These are phyloP conservation scores for Smallanthus sonchifolius DNA, from an alignment of 129 eudicot genomes.

Conservation along the genomic window DNA sequence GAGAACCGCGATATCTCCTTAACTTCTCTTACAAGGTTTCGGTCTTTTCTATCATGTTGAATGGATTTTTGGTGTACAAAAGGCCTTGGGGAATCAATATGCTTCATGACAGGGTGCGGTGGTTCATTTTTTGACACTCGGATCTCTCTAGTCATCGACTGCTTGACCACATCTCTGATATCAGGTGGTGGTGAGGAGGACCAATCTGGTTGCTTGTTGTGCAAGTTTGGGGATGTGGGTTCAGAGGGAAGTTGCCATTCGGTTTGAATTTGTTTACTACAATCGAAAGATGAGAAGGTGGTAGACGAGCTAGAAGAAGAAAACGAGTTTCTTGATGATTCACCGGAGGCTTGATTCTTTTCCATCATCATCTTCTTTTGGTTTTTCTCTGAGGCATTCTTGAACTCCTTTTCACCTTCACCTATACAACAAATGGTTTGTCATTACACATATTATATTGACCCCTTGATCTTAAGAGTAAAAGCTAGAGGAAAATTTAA, in stretches of 20 bases:
- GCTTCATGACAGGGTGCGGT: slow-evolving; percentile 35
- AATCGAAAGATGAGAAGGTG: slow-evolving; percentile 38
- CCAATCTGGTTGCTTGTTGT: slow-evolving; percentile 23
- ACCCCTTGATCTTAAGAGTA: not conserved
- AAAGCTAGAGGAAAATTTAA: not conserved
- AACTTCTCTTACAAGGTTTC: slow-evolving; percentile 30
- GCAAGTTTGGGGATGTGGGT: slow-evolving; percentile 33
- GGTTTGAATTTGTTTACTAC: slow-evolving; percentile 23
- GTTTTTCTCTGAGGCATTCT: slow-evolving; percentile 29
- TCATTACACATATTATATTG: not conserved
- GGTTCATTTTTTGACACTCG: slow-evolving; percentile 37
- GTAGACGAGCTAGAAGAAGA: slow-evolving; percentile 69
- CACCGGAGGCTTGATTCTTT: slow-evolving; percentile 43
- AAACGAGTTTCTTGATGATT: slow-evolving; percentile 61
- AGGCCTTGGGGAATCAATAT: slow-evolving; percentile 90
- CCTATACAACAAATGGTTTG: slow-evolving; percentile 26
- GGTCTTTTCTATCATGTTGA: slow-evolving; percentile 41
- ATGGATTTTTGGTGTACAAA: slow-evolving; percentile 29
- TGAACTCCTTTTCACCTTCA: slow-evolving; percentile 36
- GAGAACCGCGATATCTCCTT: slow-evolving; percentile 55
- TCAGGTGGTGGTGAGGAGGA: slow-evolving; percentile 34
- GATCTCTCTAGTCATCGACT: slow-evolving; percentile 55
- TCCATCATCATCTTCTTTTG: slow-evolving; percentile 31
- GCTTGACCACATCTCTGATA: slow-evolving; percentile 58
- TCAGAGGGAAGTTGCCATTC: slow-evolving; percentile 28